Percentiles rank a stretch among this genome's conserved stretches.
phyloP scores from a whole-genome alignment of 768 basidiomycete genomes.

The Xanthoconium stramineum region DNA sequence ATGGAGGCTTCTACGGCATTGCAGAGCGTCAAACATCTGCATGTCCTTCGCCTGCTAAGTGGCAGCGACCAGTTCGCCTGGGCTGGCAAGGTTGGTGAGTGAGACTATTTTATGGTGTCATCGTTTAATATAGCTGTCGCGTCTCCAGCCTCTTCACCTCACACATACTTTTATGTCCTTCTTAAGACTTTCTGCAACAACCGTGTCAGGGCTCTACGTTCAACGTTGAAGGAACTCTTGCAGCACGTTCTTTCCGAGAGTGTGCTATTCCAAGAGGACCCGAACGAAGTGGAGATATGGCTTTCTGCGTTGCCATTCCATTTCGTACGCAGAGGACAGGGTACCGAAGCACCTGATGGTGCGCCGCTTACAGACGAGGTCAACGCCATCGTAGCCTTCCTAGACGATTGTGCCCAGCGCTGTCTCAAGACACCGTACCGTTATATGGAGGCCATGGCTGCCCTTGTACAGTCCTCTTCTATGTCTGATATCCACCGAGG shows the following conservation, averaged over 20 bases:
- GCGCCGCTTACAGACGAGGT: conserved; percentile 53
- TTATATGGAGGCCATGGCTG: conserved; percentile 72
- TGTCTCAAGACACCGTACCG: conserved; percentile 81
- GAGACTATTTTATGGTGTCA: not conserved
- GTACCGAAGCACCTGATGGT: conserved; percentile 49
- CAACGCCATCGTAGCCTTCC: conserved; percentile 56
- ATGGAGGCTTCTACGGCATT: conserved; percentile 26
- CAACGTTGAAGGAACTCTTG: conserved; percentile 53
- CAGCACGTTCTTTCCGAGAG: conserved; percentile 63
- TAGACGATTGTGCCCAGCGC: conserved; percentile 84
- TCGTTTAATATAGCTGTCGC: conserved; percentile 1
- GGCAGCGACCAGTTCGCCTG: conserved; percentile 79
- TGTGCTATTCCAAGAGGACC: conserved; percentile 77
- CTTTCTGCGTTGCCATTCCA: conserved; percentile 56
- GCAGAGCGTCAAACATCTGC: conserved; percentile 67
- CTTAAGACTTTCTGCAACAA: conserved; percentile 59
- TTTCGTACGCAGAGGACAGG: conserved; percentile 30
- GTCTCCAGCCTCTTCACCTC: conserved; percentile 41
- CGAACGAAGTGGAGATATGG: conserved; percentile 72
- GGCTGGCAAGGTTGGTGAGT: conserved; percentile 68
- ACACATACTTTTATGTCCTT: conserved; percentile 71
- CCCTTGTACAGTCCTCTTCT: conserved; percentile 26
- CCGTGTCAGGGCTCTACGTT: conserved; percentile 48
- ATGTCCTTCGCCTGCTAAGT: conserved; percentile 69
- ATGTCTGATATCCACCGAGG: conserved; percentile 8